These are phyloP conservation scores for Wickerhamomyces sp. DNA, from an alignment of 1,139 yeast genomes.

Conservation along the genomic window DNA sequence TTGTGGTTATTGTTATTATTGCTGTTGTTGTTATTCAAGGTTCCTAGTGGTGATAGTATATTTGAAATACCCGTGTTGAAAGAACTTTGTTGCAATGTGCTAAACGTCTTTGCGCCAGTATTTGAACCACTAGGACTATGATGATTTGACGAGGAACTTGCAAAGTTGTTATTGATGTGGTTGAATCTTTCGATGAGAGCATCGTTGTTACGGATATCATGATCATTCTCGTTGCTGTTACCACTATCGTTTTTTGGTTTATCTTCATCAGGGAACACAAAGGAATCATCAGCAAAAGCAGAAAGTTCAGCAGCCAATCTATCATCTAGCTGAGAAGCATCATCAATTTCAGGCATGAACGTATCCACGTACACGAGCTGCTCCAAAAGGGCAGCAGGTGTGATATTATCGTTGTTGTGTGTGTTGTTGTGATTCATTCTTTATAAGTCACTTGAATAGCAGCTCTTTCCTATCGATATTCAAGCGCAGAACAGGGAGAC, in stretches of 20 bases:
- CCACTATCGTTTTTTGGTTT: slow-evolving; percentile 37
- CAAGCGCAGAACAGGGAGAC: no score
- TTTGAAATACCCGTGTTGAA: slow-evolving; percentile 9
- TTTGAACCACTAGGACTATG: not conserved
- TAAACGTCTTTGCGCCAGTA: slow-evolving; percentile 6
- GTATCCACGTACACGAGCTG: slow-evolving; percentile 75
- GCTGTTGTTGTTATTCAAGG: slow-evolving; percentile 3
- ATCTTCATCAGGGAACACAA: slow-evolving; percentile 75
- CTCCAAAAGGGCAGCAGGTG: slow-evolving; percentile 66
- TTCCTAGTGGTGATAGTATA: slow-evolving; percentile 9
- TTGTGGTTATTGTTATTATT: slow-evolving; percentile 1
- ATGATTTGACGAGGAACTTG: not conserved
- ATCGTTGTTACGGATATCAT: slow-evolving; percentile 2
- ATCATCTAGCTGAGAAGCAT: slow-evolving; percentile 51
- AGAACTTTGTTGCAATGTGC: slow-evolving; percentile 8
- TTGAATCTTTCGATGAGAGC: slow-evolving; percentile 10
- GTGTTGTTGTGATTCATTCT: slow-evolving; percentile 1
- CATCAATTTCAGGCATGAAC: slow-evolving; percentile 49
- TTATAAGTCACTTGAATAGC: no score
- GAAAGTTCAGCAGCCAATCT: slow-evolving; percentile 69
- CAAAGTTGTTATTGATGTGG: slow-evolving; percentile 2
- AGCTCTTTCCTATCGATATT: no score
- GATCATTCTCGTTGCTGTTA: slow-evolving; percentile 9
- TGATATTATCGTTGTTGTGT: slow-evolving; percentile 30
- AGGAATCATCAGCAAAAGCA: slow-evolving; percentile 76